Conservation (phyloP, 352 stramenopile species). For the Ophiocytium majus region DNA sequence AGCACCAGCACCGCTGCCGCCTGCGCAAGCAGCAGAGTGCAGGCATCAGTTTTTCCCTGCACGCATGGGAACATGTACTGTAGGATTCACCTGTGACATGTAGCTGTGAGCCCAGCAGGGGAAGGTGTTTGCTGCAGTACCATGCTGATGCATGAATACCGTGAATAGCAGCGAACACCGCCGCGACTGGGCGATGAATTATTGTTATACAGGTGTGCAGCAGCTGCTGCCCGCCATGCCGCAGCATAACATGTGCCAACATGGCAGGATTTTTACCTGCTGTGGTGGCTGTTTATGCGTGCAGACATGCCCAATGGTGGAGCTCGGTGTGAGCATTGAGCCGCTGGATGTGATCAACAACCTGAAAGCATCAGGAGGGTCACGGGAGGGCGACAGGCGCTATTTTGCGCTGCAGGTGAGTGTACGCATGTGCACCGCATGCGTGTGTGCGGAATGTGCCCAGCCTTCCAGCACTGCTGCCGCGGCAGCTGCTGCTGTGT, state of each 20-base stretch:
- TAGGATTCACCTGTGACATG: too few species aligned
- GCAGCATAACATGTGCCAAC: too few species aligned
- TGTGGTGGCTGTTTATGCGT: too few species aligned
- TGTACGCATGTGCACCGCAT: neutral
- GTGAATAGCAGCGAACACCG: neutral
- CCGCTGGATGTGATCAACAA: constrained; percentile 24
- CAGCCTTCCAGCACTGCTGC: neutral
- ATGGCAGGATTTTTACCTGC: too few species aligned
- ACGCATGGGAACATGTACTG: too few species aligned
- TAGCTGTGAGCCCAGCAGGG: too few species aligned
- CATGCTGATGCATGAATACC: neutral
- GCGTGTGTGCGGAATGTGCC: neutral
- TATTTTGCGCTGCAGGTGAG: constrained; percentile 14
- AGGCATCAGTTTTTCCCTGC: too few species aligned
- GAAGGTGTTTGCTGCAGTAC: neutral
- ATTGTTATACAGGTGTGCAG: neutral
- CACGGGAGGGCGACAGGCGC: neutral
- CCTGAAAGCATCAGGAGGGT: neutral
- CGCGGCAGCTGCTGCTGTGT: too few species aligned
- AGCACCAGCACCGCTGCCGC: too few species aligned
- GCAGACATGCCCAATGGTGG: constrained; percentile 28
- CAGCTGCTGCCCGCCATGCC: neutral
- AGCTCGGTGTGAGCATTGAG: constrained; percentile 51
- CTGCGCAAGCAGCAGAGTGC: too few species aligned
- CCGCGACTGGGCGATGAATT: neutral